Base-by-base conservation (phyloP, 176 grass and related monocot genomes). In the Saccharum spontaneum region DNA sequence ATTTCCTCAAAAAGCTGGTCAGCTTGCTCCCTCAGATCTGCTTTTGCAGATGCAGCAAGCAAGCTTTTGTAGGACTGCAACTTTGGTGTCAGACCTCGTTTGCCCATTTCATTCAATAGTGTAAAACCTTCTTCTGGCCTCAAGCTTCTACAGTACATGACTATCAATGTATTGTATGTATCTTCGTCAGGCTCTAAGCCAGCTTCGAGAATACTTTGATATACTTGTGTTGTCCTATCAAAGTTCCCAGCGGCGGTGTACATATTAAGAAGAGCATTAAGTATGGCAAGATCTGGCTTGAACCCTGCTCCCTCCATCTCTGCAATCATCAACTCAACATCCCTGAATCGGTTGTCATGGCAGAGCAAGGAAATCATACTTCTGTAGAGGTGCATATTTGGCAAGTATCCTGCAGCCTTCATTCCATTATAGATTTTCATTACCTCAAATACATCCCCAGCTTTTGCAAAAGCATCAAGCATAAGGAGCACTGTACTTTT, bases 361-460 rank as follows among this genome's bases (percentile, higher is more conserved):
- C 87, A 95, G 50, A 98, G 83, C 69, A 98, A 89, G 74, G 89
- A 75, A 81, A 87, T 85, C 91, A 95, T 95, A 77, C 77, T 91
- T 91, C 85, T 93, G 77, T 98, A 95, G 60, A 93, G 54, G 75
- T 92, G 89, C 91, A 95, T 93, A 71, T 81, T 95, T 76, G 95
- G 95, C 61, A 98, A 83, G 75, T 90, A 98, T 69, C 95, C 91
- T 64, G 93, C 90, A 82, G 93, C 95, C 79, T 95, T 98, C 93
- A 98, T 95, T 67, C 95, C 95, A 83, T 93, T 98, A 84, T 98
- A 98, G 86, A 98, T 98, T 85, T 98, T 98, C 88, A 87, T 95
- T 20, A 98, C 95, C 85, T 98, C 95, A 4, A 98, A 98, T 39
- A 98, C 87, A 86, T 98, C 86, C 31, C 92, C 91, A 46, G 82